Percentiles rank a stretch among this genome's conserved stretches.
Conservation (phyloP, 352 stramenopile species). For the Pseudoperonospora humuli region DNA sequence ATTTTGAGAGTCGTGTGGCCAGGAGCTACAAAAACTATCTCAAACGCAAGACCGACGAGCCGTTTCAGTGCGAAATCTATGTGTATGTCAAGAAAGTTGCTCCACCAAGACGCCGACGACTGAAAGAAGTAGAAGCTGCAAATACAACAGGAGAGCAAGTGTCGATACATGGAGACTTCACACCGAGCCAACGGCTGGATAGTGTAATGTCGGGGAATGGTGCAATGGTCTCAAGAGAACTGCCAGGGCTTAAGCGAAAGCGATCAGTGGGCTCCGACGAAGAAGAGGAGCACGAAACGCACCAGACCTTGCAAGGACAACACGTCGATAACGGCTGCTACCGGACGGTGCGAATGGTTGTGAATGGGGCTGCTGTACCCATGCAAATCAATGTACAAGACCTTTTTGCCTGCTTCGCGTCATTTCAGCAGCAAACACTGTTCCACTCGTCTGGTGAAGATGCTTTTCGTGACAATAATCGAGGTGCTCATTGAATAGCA, state of each 20-base stretch:
- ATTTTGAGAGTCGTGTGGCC: slow-evolving; percentile 64
- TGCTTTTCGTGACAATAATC: background rate
- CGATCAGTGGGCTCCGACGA: slow-evolving; percentile 10
- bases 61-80: slow-evolving; percentile 69
- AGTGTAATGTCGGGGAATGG: slow-evolving; percentile 4
- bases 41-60: slow-evolving; percentile 47
- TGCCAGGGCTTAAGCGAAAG: slow-evolving; percentile 18
- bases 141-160: background rate
- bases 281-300: slow-evolving; percentile 6
- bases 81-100: slow-evolving; percentile 64
- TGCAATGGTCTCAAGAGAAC: background rate
- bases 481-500: background rate
- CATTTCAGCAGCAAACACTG: slow-evolving; percentile 15
- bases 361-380: slow-evolving; percentile 60
- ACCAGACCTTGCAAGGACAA: slow-evolving; percentile 8
- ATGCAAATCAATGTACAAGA: slow-evolving; percentile 69
- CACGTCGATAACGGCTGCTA: slow-evolving; percentile 28
- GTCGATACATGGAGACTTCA: slow-evolving; percentile 6
- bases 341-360: slow-evolving; percentile 57
- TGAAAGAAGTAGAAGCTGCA: slow-evolving; percentile 6
- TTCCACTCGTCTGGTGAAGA: slow-evolving; percentile 4
- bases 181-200: slow-evolving; percentile 6
- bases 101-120: slow-evolving; percentile 10
- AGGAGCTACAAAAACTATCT: slow-evolving; percentile 74
- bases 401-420: slow-evolving; percentile 36